Conservation (phyloP, 148 eudicot genomes). For the Bassia scoparia region DNA sequence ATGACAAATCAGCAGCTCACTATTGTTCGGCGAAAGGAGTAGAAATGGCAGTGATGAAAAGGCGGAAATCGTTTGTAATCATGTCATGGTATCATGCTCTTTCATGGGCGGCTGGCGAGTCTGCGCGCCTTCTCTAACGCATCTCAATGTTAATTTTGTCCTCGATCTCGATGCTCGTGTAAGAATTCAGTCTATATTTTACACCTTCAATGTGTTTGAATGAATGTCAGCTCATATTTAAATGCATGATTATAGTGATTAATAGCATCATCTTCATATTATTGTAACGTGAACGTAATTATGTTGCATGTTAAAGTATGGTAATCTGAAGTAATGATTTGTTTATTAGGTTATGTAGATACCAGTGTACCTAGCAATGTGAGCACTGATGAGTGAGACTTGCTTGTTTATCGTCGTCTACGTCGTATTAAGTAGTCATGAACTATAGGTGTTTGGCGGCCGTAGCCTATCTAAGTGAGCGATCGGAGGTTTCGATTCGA, state of each 20-base stretch:
- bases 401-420: slow-evolving; percentile 34
- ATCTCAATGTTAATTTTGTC: slow-evolving; percentile 70
- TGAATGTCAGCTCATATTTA: not conserved
- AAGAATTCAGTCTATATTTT: not conserved
- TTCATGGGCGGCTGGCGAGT: slow-evolving; percentile 81
- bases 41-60: slow-evolving; percentile 43
- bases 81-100: slow-evolving; percentile 41
- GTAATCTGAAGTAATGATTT: no score
- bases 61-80: slow-evolving; percentile 34
- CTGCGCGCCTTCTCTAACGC: slow-evolving; percentile 63
- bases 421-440: slow-evolving; percentile 55
- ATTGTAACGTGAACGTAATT: no score
- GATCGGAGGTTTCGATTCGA: no score
- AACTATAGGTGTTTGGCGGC: slow-evolving; percentile 69
- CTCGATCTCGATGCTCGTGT: slow-evolving; percentile 91
- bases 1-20: slow-evolving; percentile 5
- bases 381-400: slow-evolving; percentile 39
- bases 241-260: not conserved
- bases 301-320: no score
- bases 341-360: slow-evolving; percentile 34
- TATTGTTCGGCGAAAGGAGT: slow-evolving; percentile 24
- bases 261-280: not conserved
- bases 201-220: not conserved
- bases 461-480: slow-evolving; percentile 26
- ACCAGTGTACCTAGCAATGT: slow-evolving; percentile 70